phyloP scores from a whole-genome alignment of 2,329 filamentous ascomycete species.

The Cladosporium sp. region DNA sequence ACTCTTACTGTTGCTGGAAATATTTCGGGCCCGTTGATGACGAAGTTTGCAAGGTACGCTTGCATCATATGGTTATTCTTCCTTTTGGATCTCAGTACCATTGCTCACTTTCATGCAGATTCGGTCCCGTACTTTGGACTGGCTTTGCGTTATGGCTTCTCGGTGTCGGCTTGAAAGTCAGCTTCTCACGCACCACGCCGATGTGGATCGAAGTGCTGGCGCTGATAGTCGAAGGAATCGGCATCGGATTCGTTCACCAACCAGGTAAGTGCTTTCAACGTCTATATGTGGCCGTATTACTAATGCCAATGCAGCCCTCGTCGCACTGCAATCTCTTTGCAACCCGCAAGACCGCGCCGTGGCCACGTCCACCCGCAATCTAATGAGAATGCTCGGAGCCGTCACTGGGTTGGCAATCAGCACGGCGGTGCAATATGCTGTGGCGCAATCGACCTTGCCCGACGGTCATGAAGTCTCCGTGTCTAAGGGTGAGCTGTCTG shows the following conservation, averaged over 20 bases:
- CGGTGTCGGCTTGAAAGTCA: constrained; percentile 7
- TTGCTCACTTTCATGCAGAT: neutral
- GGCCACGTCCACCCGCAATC: constrained; percentile 1
- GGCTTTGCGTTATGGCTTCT: constrained; percentile 8
- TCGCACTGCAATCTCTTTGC: constrained; percentile 5
- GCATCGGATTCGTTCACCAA: constrained; percentile 9
- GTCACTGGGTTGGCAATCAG: constrained; percentile 5
- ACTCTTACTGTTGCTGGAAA: constrained; percentile 4
- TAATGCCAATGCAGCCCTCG: neutral
- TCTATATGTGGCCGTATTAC: neutral
- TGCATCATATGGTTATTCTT: too few relatives aligned
- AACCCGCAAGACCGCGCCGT: constrained; percentile 6
- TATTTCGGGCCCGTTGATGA: constrained; percentile 7
- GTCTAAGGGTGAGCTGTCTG: neutral
- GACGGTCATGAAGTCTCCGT: neutral
- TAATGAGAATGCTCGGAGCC: constrained; percentile 8
- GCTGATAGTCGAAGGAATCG: neutral
- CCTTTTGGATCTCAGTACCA: neutral
- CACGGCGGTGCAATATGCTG: constrained; percentile 10
- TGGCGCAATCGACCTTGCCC: neutral
- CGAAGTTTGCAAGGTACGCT: constrained; percentile 4
- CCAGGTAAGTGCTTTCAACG: neutral
- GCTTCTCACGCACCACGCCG: constrained; percentile 4
- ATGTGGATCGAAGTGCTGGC: constrained; percentile 2
- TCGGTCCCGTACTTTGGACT: constrained; percentile 4